Evolutionary conservation across 805 yeast genomes (phyloP), one percentile per base, ranked within the genome.

Genomic region (Candida vartiovaarae): DNA sequence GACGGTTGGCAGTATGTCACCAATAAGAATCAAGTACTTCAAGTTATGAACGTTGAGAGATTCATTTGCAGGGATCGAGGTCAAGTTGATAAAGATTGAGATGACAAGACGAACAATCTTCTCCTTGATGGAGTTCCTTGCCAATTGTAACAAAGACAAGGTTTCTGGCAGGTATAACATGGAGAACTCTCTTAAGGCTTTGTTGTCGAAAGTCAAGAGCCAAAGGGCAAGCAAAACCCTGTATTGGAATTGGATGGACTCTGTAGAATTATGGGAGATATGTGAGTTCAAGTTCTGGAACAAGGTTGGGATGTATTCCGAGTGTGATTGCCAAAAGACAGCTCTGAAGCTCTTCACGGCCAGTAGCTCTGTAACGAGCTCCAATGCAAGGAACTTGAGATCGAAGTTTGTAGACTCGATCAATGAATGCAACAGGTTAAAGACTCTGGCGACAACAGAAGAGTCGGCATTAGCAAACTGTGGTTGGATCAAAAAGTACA

Each of bases 41-140:
- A 86, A 70, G 36, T 75, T 71, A 48, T 64, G 72, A 61, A 68
- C 67, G 70, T 52, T 61, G 68, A 39, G 60, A 47, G 51, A 36
- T 53, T 52, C 10, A 50, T 61, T 50, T 49, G 59, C 58, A 54
- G 66, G 52, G 54, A 56, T 54, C 6, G 66, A 59, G 40, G 82
- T 67, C 40, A 84, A 69, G 57, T 84, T 84, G 55, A 78, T 66
- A 51, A 90, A 68, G 34, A 84, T 78, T 1, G 95, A 81, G 27
- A 89, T 72, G n/a, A 93, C 74, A 36, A 93, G 70, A 60, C 99
- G 75, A 30, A 88, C 84, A 43, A 93, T 79, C 68, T 93, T 93
- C 66, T 90, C 95, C 69, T 93, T 93, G 52, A 91, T 85, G 2
- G 96, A 86, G 45, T 79, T 78, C 59, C 84, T 85, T 28, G 89